phyloP scores from a whole-genome alignment of 1,284 basidiomycete species.

The Naganishia sp. region DNA sequence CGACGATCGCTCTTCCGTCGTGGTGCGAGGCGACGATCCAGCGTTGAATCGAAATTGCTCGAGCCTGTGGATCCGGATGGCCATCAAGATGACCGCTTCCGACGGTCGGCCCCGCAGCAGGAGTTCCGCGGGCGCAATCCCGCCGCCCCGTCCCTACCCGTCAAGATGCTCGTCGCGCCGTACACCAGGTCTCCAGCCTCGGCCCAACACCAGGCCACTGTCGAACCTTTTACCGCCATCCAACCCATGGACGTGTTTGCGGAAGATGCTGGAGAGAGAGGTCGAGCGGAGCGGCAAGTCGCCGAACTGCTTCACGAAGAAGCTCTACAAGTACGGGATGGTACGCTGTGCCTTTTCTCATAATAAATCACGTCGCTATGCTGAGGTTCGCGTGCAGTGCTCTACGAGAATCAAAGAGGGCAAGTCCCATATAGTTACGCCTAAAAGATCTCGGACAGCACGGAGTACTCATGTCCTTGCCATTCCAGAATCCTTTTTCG shows the following conservation, averaged over 20 bases:
- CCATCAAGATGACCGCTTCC: too few relatives aligned
- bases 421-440: constrained; percentile 30
- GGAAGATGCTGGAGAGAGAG: constrained; percentile 4
- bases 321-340: background rate
- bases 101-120: background rate
- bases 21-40: background rate
- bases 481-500: constrained; percentile 44
- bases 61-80: background rate
- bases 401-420: constrained; percentile 55
- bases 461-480: background rate
- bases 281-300: background rate
- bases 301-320: background rate
- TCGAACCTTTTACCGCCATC: background rate
- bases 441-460: too few relatives aligned
- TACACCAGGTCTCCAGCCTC: background rate
- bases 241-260: background rate
- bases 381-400: constrained; percentile 37
- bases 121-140: background rate
- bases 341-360: background rate
- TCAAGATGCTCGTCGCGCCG: constrained; percentile 3
- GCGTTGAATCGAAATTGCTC: background rate
- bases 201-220: background rate
- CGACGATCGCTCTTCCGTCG: background rate
- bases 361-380: too few relatives aligned
- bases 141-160: background rate